phyloP scores from a whole-genome alignment of 2,329 filamentous ascomycete genomes.

The Aspergillus udagawae region DNA sequence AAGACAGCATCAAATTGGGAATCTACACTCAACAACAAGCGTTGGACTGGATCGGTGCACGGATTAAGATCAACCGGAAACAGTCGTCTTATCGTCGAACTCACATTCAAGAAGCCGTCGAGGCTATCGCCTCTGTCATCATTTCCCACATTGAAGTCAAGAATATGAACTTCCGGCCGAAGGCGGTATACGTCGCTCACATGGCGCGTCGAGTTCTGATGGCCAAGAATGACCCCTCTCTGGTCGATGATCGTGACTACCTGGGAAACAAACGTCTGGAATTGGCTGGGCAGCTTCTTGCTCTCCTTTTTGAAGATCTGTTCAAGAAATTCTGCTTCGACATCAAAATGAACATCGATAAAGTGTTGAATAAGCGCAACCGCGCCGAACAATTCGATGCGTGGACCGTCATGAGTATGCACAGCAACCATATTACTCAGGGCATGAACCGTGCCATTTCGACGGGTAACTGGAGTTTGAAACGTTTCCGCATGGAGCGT shows the following conservation, averaged over 20 bases:
- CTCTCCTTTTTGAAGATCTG: conserved; percentile 90
- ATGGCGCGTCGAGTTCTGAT: conserved; percentile 97
- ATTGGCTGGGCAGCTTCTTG: conserved; percentile 87
- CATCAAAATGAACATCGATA: conserved; percentile 91
- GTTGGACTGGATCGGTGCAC: conserved; percentile 81
- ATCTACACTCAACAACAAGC: conserved; percentile 94
- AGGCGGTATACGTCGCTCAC: conserved; percentile 91
- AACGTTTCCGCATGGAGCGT: conserved; percentile 97
- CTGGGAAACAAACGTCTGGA: conserved; percentile 97
- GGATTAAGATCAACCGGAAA: conserved; percentile 81
- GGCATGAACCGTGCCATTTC: conserved; percentile 96
- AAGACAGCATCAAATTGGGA: conserved; percentile 77
- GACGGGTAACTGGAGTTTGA: conserved; percentile 95
- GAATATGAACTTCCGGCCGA: conserved; percentile 92
- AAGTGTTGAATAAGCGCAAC: conserved; percentile 90
- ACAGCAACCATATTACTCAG: conserved; percentile 81
- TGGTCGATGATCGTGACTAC: conserved; percentile 96
- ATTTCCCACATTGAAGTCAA: conserved; percentile 92
- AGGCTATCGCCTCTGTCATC: conserved; percentile 86
- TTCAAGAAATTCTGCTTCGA: conserved; percentile 93
- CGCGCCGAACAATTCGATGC: conserved; percentile 86
- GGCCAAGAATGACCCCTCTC: conserved; percentile 80
- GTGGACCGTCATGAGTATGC: conserved; percentile 74
- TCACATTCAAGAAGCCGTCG: conserved; percentile 84
- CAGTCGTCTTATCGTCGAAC: conserved; percentile 63